phyloP scores from a whole-genome alignment of 306 rosid species.

The Vigna radiata region DNA sequence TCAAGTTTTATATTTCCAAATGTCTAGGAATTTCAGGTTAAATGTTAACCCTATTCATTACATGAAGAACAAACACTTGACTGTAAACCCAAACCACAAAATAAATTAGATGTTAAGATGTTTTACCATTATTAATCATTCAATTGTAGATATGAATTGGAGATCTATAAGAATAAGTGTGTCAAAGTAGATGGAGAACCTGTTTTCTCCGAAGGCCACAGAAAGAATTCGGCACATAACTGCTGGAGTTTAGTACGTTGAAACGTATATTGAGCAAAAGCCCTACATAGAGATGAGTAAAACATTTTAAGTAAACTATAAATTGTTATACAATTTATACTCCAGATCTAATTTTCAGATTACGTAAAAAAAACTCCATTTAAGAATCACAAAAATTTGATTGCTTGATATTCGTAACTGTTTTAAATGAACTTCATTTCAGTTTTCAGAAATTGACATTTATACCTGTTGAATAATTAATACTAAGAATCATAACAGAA shows the following conservation, averaged over 20 bases:
- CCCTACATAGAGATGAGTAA: slow-evolving; percentile 52
- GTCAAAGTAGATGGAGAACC: slow-evolving; percentile 56
- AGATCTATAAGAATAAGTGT: slow-evolving; percentile 12
- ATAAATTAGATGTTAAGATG: neutral
- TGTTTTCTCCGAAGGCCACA: slow-evolving; percentile 80
- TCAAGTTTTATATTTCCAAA: neutral
- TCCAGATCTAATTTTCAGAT: slow-evolving; percentile 25
- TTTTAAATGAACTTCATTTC: slow-evolving; percentile 6
- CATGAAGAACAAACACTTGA: slow-evolving; percentile 15
- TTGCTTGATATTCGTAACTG: too few species aligned
- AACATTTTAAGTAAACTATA: slow-evolving; percentile 34
- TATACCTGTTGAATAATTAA: slow-evolving; percentile 1
- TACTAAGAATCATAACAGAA: neutral
- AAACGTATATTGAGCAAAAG: slow-evolving; percentile 66
- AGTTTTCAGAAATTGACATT: slow-evolving; percentile 15
- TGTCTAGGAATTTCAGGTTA: neutral
- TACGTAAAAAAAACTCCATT: slow-evolving; percentile 29
- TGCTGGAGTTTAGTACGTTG: slow-evolving; percentile 66
- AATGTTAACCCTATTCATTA: neutral
- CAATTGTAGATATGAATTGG: neutral
- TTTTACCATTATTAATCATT: slow-evolving; percentile 5
- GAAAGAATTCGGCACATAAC: slow-evolving; percentile 65
- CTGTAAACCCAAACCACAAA: neutral
- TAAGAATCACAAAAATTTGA: slow-evolving; percentile 6
- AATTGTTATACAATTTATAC: slow-evolving; percentile 18